Evolutionary conservation across 345 rosid genomes (phyloP).

Genomic region (Nasturtium officinale): DNA sequence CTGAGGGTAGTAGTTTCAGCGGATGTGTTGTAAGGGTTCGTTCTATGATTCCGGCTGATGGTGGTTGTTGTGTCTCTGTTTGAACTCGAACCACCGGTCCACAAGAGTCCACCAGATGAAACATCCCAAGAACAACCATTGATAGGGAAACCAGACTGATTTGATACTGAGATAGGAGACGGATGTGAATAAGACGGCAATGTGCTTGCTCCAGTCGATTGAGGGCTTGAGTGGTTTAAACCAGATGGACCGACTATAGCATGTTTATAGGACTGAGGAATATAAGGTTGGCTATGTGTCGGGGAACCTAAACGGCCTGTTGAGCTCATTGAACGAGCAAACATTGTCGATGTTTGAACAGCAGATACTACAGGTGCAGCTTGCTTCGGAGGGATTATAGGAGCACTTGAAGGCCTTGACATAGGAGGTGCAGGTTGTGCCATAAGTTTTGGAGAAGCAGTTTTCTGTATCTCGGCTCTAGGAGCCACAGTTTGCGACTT

Average conservation of each 20-base stretch:
- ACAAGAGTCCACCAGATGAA: slow-evolving; percentile 44
- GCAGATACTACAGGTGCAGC: slow-evolving; percentile 57
- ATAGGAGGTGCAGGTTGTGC: slow-evolving; percentile 52
- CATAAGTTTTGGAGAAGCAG: slow-evolving; percentile 43
- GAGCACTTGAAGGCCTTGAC: slow-evolving; percentile 90
- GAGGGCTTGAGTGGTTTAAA: slow-evolving; percentile 48
- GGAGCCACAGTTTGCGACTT: slow-evolving; percentile 43
- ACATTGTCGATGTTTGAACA: slow-evolving; percentile 56
- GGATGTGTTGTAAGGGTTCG: slow-evolving; percentile 47
- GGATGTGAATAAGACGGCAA: slow-evolving; percentile 49
- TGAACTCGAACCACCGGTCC: slow-evolving; percentile 56
- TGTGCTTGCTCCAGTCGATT: slow-evolving; percentile 51
- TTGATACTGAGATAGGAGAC: slow-evolving; percentile 45
- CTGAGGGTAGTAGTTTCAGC: neutral
- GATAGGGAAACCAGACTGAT: slow-evolving; percentile 53
- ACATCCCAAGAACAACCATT: slow-evolving; percentile 54
- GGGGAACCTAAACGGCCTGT: slow-evolving; percentile 69
- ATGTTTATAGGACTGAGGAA: slow-evolving; percentile 79
- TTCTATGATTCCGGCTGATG: slow-evolving; percentile 12
- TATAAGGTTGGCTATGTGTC: slow-evolving; percentile 52
- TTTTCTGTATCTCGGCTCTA: slow-evolving; percentile 56
- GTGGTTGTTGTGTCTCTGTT: slow-evolving; percentile 46
- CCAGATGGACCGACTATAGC: slow-evolving; percentile 58
- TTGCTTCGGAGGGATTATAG: slow-evolving; percentile 58
- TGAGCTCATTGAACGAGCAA: slow-evolving; percentile 81